A percentile compares a stretch with the other conserved stretches of the same genome.
These are phyloP conservation scores for Basidiobolus meristosporus DNA, from an alignment of 371 early-diverging fungal genomes.

Conservation along the genomic window DNA sequence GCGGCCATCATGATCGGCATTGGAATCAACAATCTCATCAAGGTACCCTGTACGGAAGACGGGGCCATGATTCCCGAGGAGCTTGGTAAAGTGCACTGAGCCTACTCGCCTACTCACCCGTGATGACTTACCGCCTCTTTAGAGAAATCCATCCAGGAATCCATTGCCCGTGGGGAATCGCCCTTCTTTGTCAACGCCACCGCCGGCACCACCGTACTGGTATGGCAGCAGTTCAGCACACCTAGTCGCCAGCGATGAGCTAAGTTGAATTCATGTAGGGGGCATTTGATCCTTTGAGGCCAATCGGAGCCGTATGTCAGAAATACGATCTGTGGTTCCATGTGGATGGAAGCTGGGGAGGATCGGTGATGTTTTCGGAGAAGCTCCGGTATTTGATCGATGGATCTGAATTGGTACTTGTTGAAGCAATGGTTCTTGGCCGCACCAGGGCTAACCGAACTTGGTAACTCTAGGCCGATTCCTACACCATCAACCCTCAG, in stretches of 20 bases:
- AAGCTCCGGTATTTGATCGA: slow-evolving; percentile 17
- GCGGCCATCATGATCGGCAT: slow-evolving; percentile 52
- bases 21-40: slow-evolving; percentile 43
- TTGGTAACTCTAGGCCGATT: slow-evolving; percentile 42
- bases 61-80: slow-evolving; percentile 37
- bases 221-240: background rate
- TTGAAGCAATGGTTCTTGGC: background rate
- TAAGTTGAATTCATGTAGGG: slow-evolving; percentile 11
- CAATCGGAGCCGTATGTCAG: slow-evolving; percentile 30
- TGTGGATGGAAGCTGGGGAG: slow-evolving; percentile 76
- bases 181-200: slow-evolving; percentile 78
- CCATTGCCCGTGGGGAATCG: slow-evolving; percentile 15
- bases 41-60: slow-evolving; percentile 37
- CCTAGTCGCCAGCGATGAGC: background rate
- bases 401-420: slow-evolving; percentile 7
- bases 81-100: background rate
- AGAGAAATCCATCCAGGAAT: slow-evolving; percentile 23
- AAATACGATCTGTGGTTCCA: slow-evolving; percentile 63
- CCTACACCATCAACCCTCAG: slow-evolving; percentile 68
- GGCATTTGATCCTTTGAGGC: slow-evolving; percentile 56
- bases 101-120: background rate
- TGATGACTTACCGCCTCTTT: too few relatives aligned
- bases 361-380: slow-evolving; percentile 37
- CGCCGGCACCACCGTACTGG: slow-evolving; percentile 74
- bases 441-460: slow-evolving; percentile 4